A percentile compares a stretch with the other conserved stretches of the same genome.
phyloP scores from a whole-genome alignment of 371 early-diverging fungal species.

The Furculomyces boomerangus region DNA sequence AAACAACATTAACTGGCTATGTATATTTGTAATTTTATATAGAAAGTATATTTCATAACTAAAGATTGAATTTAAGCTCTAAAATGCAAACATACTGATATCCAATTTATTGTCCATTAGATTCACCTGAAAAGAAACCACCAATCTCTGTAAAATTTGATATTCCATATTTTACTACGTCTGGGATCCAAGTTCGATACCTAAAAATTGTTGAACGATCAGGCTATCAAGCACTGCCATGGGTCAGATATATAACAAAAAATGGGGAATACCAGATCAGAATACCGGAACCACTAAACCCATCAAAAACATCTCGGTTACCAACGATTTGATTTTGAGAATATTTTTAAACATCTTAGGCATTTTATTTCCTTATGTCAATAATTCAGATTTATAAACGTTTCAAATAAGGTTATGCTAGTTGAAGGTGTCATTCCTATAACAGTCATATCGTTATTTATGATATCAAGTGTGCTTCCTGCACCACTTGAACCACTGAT shows the following conservation, averaged over 20 bases:
- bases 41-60: background rate
- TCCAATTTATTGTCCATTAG: too few species aligned
- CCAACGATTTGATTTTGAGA: background rate
- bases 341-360: too few species aligned
- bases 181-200: constrained; percentile 96
- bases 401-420: too few species aligned
- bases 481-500: too few species aligned
- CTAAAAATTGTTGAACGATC: constrained; percentile 96
- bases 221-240: constrained; percentile 95
- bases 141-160: constrained; percentile 96
- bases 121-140: constrained; percentile 81
- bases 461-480: too few species aligned
- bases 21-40: background rate
- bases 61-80: too few species aligned
- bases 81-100: too few species aligned
- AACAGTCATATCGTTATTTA: too few species aligned
- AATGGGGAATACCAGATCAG: constrained; percentile 56
- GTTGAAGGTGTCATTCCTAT: too few species aligned
- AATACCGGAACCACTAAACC: constrained; percentile 26
- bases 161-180: constrained; percentile 94
- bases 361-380: too few species aligned
- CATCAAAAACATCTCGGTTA: constrained; percentile 5
- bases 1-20: background rate
- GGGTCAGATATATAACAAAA: constrained; percentile 97
- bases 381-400: too few species aligned